Conservation (phyloP, 2,329 filamentous ascomycete genomes). For the Capronia coronata region DNA sequence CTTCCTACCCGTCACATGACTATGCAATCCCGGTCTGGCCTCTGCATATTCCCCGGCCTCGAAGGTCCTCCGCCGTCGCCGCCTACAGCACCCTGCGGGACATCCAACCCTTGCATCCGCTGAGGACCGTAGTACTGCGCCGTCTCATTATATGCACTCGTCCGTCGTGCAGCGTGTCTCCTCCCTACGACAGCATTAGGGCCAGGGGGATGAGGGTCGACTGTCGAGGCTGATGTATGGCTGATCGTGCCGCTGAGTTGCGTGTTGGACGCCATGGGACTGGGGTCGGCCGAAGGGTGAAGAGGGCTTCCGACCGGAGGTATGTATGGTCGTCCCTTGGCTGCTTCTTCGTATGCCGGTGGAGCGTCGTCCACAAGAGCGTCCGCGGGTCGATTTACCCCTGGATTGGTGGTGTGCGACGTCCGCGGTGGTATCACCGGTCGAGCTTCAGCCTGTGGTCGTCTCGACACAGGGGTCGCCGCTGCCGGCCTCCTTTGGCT, state of each 20-base stretch:
- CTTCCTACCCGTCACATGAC: slow-evolving; percentile 16
- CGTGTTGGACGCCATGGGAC: slow-evolving; percentile 20
- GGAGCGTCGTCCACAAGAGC: slow-evolving; percentile 48
- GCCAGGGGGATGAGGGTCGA: slow-evolving; percentile 19
- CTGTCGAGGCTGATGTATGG: slow-evolving; percentile 8
- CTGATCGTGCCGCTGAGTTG: slow-evolving; percentile 23
- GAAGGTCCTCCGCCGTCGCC: slow-evolving; percentile 3
- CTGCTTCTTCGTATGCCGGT: slow-evolving; percentile 60
- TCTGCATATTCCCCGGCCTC: slow-evolving; percentile 4
- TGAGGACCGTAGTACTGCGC: slow-evolving; percentile 10
- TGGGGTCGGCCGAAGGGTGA: slow-evolving; percentile 31
- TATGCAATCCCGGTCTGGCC: slow-evolving; percentile 20
- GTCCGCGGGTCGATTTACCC: slow-evolving; percentile 29
- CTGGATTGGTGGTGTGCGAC: slow-evolving; percentile 24
- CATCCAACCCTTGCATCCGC: slow-evolving; percentile 4
- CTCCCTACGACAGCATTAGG: slow-evolving; percentile 16
- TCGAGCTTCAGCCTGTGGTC: slow-evolving; percentile 31
- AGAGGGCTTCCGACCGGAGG: slow-evolving; percentile 44
- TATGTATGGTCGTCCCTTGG: slow-evolving; percentile 50
- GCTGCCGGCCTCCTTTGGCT: slow-evolving; percentile 27
- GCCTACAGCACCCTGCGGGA: neutral
- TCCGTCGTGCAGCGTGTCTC: slow-evolving; percentile 13
- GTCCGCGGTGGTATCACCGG: slow-evolving; percentile 43
- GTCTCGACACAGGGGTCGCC: slow-evolving; percentile 14
- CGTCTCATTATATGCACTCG: slow-evolving; percentile 22